phyloP scores from a whole-genome alignment of 2,329 filamentous ascomycete species.

The Apiospora malaysiana region DNA sequence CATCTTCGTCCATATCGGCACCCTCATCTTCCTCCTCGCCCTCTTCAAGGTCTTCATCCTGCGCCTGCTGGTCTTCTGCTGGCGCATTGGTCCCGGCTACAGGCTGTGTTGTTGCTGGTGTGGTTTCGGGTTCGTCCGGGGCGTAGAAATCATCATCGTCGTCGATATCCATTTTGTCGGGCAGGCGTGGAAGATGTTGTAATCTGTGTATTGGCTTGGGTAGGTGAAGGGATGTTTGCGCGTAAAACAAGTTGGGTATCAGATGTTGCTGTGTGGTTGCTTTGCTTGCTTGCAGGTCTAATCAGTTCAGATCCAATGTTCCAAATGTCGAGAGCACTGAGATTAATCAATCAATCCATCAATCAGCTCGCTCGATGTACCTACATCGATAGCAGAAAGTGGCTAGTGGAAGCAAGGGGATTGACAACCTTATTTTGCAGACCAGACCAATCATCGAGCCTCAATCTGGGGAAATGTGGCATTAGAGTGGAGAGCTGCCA shows the following conservation, averaged over 20 bases:
- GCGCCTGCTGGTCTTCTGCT: conserved; percentile 41
- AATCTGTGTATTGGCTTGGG: background rate
- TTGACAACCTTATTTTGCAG: background rate
- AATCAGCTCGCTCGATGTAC: background rate
- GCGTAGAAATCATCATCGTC: conserved; percentile 73
- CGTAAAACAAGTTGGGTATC: background rate
- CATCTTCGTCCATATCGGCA: conserved; percentile 64
- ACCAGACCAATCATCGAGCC: background rate
- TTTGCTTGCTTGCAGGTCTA: background rate
- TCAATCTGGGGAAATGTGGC: background rate
- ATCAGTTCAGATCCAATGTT: background rate
- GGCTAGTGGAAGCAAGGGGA: conserved; percentile 13
- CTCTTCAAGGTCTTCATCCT: conserved; percentile 64
- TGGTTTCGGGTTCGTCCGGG: conserved; percentile 56
- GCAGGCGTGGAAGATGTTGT: conserved; percentile 24
- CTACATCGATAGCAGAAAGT: conserved; percentile 11
- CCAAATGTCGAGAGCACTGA: background rate
- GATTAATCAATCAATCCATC: background rate
- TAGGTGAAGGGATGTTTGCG: background rate
- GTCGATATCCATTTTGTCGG: conserved; percentile 65
- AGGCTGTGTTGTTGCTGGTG: conserved; percentile 32
- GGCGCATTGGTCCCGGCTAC: conserved; percentile 36
- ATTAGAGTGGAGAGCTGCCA: conserved; percentile 18
- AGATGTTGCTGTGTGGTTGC: background rate
- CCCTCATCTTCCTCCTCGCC: conserved; percentile 69